Percentiles rank a stretch among this genome's conserved stretches.
phyloP scores from a whole-genome alignment of 208 protist genomes.

The Wallacemonas sp. region DNA sequence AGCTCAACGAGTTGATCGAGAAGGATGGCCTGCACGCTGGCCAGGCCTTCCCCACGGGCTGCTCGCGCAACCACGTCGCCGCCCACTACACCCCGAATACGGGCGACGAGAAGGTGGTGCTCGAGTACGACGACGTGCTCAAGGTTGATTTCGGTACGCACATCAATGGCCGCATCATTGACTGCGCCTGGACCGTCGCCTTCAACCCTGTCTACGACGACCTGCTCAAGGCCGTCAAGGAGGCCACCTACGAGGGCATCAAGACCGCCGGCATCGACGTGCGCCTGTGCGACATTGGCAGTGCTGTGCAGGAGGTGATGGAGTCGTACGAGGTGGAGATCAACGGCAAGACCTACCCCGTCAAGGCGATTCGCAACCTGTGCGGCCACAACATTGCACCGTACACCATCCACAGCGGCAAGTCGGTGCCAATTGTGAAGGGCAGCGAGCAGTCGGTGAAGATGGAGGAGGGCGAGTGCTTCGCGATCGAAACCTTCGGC shows the following conservation, averaged over 20 bases:
- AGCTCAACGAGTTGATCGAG: slow-evolving; percentile 74
- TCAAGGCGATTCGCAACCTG: slow-evolving; percentile 98
- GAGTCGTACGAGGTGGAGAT: slow-evolving; percentile 97
- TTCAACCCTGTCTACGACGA: slow-evolving; percentile 97
- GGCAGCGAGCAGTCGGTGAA: slow-evolving; percentile 89
- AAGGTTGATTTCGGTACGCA: slow-evolving; percentile 99
- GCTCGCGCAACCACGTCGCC: slow-evolving; percentile 97
- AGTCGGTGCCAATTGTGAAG: slow-evolving; percentile 98
- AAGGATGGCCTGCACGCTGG: slow-evolving; percentile 88
- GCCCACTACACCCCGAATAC: slow-evolving; percentile 98
- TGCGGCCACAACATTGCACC: slow-evolving; percentile 98
- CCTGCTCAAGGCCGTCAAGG: slow-evolving; percentile 94
- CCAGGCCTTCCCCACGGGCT: slow-evolving; percentile 93
- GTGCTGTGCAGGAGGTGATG: slow-evolving; percentile 98
- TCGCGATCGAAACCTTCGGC: slow-evolving; percentile 99
- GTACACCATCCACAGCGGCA: slow-evolving; percentile 99
- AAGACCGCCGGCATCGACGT: slow-evolving; percentile 96
- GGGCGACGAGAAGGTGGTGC: slow-evolving; percentile 93
- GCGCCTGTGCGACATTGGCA: slow-evolving; percentile 95
- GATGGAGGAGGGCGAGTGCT: slow-evolving; percentile 98
- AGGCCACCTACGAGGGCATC: slow-evolving; percentile 98
- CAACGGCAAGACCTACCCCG: slow-evolving; percentile 92
- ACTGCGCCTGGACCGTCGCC: slow-evolving; percentile 97
- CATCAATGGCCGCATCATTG: slow-evolving; percentile 97
- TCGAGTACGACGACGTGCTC: slow-evolving; percentile 96